Conservation (phyloP, 2,329 filamentous ascomycete species). For the Ophiostoma pallidulum region DNA sequence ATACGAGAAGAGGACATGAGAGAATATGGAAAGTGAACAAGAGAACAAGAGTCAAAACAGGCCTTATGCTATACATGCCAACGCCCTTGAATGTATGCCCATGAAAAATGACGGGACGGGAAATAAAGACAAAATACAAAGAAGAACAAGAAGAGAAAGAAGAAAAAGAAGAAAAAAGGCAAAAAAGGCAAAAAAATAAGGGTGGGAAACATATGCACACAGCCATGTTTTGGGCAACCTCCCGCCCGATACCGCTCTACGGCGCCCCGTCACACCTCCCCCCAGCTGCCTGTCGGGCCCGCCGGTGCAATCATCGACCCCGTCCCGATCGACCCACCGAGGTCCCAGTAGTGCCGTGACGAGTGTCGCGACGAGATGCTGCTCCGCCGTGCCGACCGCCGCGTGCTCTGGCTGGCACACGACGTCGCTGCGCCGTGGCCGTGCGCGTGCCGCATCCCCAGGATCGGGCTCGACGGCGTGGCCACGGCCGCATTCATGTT, state of each 20-base stretch:
- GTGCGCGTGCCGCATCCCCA: conserved; percentile 40
- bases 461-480: conserved; percentile 37
- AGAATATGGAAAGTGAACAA: too few species aligned
- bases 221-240: background rate
- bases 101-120: background rate
- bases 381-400: conserved; percentile 57
- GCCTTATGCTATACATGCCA: too few species aligned
- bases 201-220: background rate
- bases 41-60: too few species aligned
- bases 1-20: too few species aligned
- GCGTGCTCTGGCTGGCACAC: conserved; percentile 81
- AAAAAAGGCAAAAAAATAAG: background rate
- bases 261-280: too few species aligned
- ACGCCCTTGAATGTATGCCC: too few species aligned
- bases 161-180: background rate
- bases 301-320: conserved; percentile 59
- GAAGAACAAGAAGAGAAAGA: background rate
- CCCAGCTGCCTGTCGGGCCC: conserved; percentile 67
- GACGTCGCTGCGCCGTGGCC: conserved; percentile 50
- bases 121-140: too few species aligned
- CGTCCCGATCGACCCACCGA: conserved; percentile 70
- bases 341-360: conserved; percentile 77
- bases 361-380: conserved; percentile 50
- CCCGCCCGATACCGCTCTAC: too few species aligned
- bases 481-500: conserved; percentile 18